phyloP scores from a whole-genome alignment of 495 filamentous ascomycete genomes.

The Neurospora sp. region DNA sequence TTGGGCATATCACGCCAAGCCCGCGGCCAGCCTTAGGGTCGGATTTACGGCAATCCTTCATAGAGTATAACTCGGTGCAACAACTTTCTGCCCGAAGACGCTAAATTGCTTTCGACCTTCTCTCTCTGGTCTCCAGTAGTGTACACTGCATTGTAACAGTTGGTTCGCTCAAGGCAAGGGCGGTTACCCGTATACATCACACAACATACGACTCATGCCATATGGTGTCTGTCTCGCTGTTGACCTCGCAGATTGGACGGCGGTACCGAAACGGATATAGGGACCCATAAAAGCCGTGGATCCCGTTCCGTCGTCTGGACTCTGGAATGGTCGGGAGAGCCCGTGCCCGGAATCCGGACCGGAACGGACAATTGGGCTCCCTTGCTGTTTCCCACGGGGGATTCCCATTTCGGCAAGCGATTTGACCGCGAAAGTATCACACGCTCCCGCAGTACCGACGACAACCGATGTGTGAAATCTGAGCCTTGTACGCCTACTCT shows the following conservation, averaged over 20 bases:
- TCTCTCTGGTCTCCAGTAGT: neutral
- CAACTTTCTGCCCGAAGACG: neutral
- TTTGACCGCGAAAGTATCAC: neutral
- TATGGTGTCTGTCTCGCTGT: neutral
- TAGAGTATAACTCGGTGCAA: neutral
- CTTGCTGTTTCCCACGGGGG: neutral
- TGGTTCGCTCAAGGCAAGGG: neutral
- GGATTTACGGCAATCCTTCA: neutral
- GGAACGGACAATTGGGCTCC: neutral
- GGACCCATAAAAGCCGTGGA: neutral
- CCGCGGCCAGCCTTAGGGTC: neutral
- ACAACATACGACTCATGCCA: neutral
- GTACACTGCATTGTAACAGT: neutral
- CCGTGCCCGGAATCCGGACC: neutral
- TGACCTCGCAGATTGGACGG: neutral
- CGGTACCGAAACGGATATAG: neutral
- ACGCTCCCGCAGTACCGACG: neutral
- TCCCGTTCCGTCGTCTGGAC: neutral
- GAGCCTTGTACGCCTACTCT: neutral
- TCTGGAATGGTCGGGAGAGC: neutral
- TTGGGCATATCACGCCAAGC: neutral
- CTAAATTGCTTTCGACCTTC: neutral
- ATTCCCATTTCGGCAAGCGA: neutral
- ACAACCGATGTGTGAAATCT: neutral
- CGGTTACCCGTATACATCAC: neutral